These are phyloP conservation scores for Talaromyces adpressus DNA, from an alignment of 495 filamentous ascomycete genomes.

Conservation along the genomic window DNA sequence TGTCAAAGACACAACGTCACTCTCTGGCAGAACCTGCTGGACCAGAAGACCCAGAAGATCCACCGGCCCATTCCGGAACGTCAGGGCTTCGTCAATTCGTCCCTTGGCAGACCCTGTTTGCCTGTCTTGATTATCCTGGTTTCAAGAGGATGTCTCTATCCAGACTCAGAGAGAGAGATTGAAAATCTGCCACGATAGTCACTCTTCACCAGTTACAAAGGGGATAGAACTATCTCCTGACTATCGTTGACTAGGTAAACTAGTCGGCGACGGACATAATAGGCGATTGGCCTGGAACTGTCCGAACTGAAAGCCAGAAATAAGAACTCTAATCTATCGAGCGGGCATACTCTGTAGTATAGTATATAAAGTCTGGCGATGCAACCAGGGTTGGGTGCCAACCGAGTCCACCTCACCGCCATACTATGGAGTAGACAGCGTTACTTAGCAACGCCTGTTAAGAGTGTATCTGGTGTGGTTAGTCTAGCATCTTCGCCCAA, in stretches of 20 bases:
- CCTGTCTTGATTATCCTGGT: neutral
- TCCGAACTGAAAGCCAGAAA: neutral
- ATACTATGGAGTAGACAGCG: neutral
- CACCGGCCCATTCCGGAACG: neutral
- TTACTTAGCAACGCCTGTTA: neutral
- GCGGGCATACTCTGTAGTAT: no score
- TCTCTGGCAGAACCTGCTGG: neutral
- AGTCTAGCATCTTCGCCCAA: neutral
- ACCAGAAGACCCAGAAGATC: neutral
- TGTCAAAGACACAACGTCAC: neutral
- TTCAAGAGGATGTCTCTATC: neutral
- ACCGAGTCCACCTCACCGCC: neutral
- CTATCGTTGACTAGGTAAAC: no score
- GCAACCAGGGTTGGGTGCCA: neutral
- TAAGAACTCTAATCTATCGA: neutral
- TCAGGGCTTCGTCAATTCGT: neutral
- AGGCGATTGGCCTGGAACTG: constrained; percentile 7
- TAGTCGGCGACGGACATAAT: neutral
- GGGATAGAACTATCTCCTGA: no score
- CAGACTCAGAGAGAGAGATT: no score
- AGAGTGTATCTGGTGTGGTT: no score
- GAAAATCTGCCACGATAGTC: no score
- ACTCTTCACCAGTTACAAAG: no score
- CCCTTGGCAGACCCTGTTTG: neutral
- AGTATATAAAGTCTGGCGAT: no score